Percentiles rank a stretch among this genome's conserved stretches.
phyloP scores from a whole-genome alignment of 169 alveolate species.

The Plasmodium inui region DNA sequence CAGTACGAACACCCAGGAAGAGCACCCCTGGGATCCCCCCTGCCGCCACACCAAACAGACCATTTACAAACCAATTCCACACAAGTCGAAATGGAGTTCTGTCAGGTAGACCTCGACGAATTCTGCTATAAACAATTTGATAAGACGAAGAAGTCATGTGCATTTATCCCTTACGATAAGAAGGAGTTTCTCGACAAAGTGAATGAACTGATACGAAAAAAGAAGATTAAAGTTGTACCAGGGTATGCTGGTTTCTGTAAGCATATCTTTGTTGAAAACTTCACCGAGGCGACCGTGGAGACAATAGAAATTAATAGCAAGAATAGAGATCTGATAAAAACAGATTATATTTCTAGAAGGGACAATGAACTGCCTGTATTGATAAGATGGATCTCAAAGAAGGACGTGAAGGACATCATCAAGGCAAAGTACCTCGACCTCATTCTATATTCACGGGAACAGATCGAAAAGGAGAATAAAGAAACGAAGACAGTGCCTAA shows the following conservation, averaged over 20 bases:
- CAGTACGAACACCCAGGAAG: neutral
- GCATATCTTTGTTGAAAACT: constrained; percentile 96
- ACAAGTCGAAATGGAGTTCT: constrained; percentile 21
- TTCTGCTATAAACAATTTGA: constrained; percentile 86
- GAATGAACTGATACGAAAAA: constrained; percentile 74
- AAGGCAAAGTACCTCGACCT: constrained; percentile 94
- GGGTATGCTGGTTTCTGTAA: constrained; percentile 99
- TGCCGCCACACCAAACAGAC: neutral
- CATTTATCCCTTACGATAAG: constrained; percentile 82
- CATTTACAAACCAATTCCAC: neutral
- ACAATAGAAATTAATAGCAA: constrained; percentile 92
- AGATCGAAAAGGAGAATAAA: constrained; percentile 92
- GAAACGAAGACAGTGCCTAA: constrained; percentile 61
- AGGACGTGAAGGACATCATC: constrained; percentile 78
- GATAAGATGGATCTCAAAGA: constrained; percentile 93
- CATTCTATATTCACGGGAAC: constrained; percentile 96
- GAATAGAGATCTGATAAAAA: constrained; percentile 89
- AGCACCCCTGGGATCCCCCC: neutral
- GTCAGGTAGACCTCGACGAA: constrained; percentile 76
- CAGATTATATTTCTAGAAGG: constrained; percentile 94
- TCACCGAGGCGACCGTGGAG: constrained; percentile 92
- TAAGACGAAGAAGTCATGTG: constrained; percentile 59
- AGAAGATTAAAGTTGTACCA: constrained; percentile 79
- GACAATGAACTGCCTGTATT: constrained; percentile 97
- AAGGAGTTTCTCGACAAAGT: constrained; percentile 80